Conservation (phyloP, 371 early-diverging fungal species). For the Mortierella sp. region DNA sequence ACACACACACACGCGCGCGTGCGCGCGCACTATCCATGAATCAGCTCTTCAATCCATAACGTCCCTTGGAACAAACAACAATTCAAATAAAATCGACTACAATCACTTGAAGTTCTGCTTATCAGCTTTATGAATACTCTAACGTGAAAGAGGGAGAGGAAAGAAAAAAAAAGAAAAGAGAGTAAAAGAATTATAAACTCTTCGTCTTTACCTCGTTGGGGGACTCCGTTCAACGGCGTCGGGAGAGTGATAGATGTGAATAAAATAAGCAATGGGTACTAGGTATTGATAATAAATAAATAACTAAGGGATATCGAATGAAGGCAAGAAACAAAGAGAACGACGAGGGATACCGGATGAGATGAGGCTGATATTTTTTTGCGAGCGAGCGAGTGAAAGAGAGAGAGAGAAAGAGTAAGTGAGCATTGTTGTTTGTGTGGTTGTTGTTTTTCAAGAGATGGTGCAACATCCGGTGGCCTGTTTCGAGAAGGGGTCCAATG, state of each 20-base stretch:
- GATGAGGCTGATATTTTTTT: neutral
- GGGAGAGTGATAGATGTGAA: too few relatives aligned
- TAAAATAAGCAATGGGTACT: neutral
- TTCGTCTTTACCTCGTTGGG: neutral
- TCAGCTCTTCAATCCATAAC: neutral
- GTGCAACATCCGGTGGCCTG: conserved; percentile 47
- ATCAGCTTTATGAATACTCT: neutral
- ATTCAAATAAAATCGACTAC: neutral
- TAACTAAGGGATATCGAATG: neutral
- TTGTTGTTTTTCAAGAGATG: conserved; percentile 24
- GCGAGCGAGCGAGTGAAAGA: neutral
- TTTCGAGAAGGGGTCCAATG: conserved; percentile 53
- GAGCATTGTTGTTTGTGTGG: neutral
- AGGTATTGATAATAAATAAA: too few relatives aligned
- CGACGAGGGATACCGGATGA: neutral
- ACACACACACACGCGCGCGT: neutral
- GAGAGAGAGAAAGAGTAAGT: neutral
- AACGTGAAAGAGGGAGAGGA: neutral
- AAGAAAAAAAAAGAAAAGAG: neutral
- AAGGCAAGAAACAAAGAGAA: neutral
- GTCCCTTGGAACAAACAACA: conserved; percentile 7
- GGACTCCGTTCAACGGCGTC: neutral
- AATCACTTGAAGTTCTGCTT: neutral
- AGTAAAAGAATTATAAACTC: neutral
- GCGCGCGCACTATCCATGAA: neutral